A percentile compares a stretch with the other conserved stretches of the same genome.
Conservation (phyloP, 495 filamentous ascomycete species). For the Apodospora peruviana region DNA sequence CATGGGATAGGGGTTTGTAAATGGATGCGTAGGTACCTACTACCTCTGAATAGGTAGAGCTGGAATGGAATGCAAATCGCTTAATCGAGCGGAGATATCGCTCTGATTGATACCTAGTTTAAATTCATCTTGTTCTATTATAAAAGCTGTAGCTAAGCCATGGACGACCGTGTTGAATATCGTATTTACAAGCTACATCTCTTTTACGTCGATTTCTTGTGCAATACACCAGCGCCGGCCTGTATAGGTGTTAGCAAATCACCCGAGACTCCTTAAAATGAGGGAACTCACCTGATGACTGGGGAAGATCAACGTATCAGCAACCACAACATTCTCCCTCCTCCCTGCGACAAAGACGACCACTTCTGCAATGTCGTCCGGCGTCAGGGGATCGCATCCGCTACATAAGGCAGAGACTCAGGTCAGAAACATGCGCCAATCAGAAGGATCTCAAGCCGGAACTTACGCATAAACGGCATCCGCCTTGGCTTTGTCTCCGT, state of each 20-base stretch:
- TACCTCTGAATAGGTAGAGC: too few species aligned
- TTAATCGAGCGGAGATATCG: too few species aligned
- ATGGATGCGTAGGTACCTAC: too few species aligned
- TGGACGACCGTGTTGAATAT: too few species aligned
- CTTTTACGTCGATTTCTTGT: slow-evolving; percentile 24
- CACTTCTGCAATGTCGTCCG: slow-evolving; percentile 91
- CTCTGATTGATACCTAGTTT: too few species aligned
- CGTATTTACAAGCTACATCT: too few species aligned
- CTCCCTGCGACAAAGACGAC: slow-evolving; percentile 86
- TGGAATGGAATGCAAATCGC: too few species aligned
- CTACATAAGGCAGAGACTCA: slow-evolving; percentile 30
- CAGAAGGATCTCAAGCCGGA: too few species aligned
- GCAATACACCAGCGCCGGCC: slow-evolving; percentile 31
- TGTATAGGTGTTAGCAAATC: slow-evolving; percentile 2
- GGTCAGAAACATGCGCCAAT: too few species aligned
- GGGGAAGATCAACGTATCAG: slow-evolving; percentile 86
- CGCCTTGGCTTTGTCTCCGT: slow-evolving; percentile 91
- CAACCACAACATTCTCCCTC: slow-evolving; percentile 91
- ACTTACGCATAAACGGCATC: slow-evolving; percentile 89
- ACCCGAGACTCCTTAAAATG: slow-evolving; percentile 1
- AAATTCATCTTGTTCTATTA: too few species aligned
- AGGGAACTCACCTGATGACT: slow-evolving; percentile 66
- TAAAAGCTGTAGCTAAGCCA: too few species aligned
- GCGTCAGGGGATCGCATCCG: slow-evolving; percentile 83
- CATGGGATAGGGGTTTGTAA: too few species aligned